Evolutionary conservation across 2,329 filamentous ascomycete genomes (phyloP).

Genomic region (Claviceps pusilla): DNA sequence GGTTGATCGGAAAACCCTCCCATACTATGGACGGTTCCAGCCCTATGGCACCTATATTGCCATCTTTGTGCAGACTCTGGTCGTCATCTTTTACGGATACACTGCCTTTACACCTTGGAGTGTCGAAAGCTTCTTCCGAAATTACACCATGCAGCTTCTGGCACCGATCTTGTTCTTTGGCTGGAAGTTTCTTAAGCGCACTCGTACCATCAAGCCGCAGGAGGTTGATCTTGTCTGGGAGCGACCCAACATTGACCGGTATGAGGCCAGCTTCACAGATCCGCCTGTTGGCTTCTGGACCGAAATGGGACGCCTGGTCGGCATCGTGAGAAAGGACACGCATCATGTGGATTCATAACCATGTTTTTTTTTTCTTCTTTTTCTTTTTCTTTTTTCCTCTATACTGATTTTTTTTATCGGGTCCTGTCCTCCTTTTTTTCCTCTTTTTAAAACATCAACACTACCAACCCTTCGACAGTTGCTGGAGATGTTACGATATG

Average conservation of each 20-base stretch:
- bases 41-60: conserved; percentile 40
- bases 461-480: too few relatives aligned
- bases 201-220: conserved; percentile 34
- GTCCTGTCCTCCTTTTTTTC: too few relatives aligned
- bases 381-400: too few relatives aligned
- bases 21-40: conserved; percentile 44
- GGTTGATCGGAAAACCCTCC: conserved; percentile 35
- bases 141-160: conserved; percentile 43
- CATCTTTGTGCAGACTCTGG: conserved; percentile 24
- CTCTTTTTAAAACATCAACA: too few relatives aligned
- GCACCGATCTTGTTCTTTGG: conserved; percentile 37
- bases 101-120: conserved; percentile 34
- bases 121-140: conserved; percentile 31
- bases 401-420: too few relatives aligned
- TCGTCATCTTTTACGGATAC: conserved; percentile 42
- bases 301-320: conserved; percentile 33
- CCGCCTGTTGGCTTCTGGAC: conserved; percentile 39
- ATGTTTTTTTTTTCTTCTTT: neutral
- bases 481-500: neutral
- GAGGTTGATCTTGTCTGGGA: conserved; percentile 48
- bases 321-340: conserved; percentile 18
- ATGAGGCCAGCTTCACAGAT: conserved; percentile 35
- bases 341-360: conserved; percentile 5
- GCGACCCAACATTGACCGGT: conserved; percentile 41
- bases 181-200: conserved; percentile 51